Evolutionary conservation across 345 rosid species (phyloP), one percentile per base, ranked within the genome.

Genomic region (Camelina laxa): DNA sequence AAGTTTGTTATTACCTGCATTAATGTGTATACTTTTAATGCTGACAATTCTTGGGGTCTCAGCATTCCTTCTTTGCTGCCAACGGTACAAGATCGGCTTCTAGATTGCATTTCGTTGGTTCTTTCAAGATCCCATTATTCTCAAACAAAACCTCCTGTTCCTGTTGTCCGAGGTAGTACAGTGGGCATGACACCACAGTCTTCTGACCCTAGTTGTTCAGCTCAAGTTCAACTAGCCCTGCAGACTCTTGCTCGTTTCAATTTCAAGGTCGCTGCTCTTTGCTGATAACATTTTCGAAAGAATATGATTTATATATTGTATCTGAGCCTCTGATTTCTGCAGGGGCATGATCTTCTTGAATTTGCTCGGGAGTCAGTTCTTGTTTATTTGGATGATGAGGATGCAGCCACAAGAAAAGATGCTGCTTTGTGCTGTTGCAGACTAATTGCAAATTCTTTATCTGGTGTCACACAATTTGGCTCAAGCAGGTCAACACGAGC

Each of bases 371-470:
- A 91, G 80, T 87, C 94, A 1, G 94, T 96, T 75, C 91, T 96
- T 69, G 64, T 79, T 60, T 96, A 92, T 86, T 81, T 92, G 80
- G 99, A 91, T 75, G 96, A 96, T 74, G 96, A 88, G 82, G 99
- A 96, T 87, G 91, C 91, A 72, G 79, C 80, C 57, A 89, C 96
- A 51, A 77, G 97, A 65, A 91, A 92, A 84, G 98, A 89, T 84
- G 97, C 98, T 35, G 94, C 99, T 58, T 79, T 95, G 61, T 95
- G 97, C 81, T 92, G 98, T 73, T 95, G 97, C 85, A 87, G 81
- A 67, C 80, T 95, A 76, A 88, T 90, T 73, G 92, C 93, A 73
- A 89, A 86, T 86, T 89, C 97, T 22, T 84, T 95, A 79, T 87
- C 89, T 67, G 84, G 86, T 62, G 41, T 71, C 13, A 14, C 89